Conservation (phyloP, 352 stramenopile species). For the Phytopythium vexans region DNA sequence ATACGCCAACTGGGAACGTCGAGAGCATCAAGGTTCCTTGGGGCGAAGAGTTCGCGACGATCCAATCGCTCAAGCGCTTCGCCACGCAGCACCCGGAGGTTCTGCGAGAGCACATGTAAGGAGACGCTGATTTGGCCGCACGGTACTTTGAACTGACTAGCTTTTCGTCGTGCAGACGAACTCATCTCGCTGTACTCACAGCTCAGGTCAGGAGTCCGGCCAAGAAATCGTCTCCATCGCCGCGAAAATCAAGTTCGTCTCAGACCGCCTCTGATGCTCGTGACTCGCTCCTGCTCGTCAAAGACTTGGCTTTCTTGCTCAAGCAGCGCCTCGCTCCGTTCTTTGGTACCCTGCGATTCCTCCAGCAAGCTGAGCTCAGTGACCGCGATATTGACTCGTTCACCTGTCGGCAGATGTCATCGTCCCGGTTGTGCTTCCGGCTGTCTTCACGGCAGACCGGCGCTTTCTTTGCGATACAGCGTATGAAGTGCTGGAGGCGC, state of each 20-base stretch:
- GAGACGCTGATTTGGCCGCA: background rate
- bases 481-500: slow-evolving; percentile 53
- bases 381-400: background rate
- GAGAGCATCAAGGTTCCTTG: slow-evolving; percentile 46
- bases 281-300: slow-evolving; percentile 44
- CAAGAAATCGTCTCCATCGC: slow-evolving; percentile 2
- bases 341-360: slow-evolving; percentile 25
- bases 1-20: slow-evolving; percentile 30
- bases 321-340: slow-evolving; percentile 41
- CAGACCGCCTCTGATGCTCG: slow-evolving; percentile 12
- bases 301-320: slow-evolving; percentile 58
- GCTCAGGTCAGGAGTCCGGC: slow-evolving; percentile 10
- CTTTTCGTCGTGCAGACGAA: background rate
- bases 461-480: slow-evolving; percentile 57
- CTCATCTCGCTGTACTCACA: background rate
- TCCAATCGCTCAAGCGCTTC: slow-evolving; percentile 68
- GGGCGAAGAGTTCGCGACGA: slow-evolving; percentile 56
- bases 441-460: slow-evolving; percentile 50
- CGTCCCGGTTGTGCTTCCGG: slow-evolving; percentile 32
- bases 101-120: slow-evolving; percentile 53
- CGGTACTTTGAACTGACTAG: too few species aligned
- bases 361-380: background rate
- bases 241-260: slow-evolving; percentile 4
- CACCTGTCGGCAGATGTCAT: slow-evolving; percentile 32
- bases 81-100: slow-evolving; percentile 44